Evolutionary conservation across 2,329 filamentous ascomycete species (phyloP), one percentile per base, ranked within the genome.

Genomic region (Phyllosticta capitalensis): DNA sequence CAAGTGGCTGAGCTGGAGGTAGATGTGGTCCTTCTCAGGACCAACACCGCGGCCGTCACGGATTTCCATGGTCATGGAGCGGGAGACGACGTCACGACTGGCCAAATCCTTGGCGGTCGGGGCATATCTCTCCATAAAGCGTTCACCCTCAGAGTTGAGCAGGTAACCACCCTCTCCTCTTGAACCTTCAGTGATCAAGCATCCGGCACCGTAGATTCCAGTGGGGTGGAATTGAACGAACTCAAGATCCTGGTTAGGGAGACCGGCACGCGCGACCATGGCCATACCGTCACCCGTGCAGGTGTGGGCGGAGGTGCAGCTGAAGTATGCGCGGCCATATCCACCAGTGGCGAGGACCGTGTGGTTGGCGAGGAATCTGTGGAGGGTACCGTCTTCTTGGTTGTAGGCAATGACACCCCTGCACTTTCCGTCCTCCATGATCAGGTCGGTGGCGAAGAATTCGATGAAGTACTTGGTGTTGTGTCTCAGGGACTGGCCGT

Each of bases 381-480:
- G 94, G 63, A 97, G 86, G 30, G 92, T 97, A 65, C 94, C 94
- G 72, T 99, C 94, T 79, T 99, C 92, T 79, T 96, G 92, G 83
- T 96, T 97, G 79, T 96, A 96, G 62, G 92, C 92, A 66, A 97
- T 82, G 66, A 97, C 89, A 84, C 94, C 94, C 67, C 92, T 92
- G 82, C 92, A 97, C 76, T 92, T 89, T 63, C 92, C 92, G 69
- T 95, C 89, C 79, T 96, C 88, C 94, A 97, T 97, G 70, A 99
- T 88, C 76, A 97, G 80, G 74, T 97, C 94, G 66, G 95, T 83
- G 68, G 92, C 94, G 75, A 97, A 99, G 83, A 92, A 97, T 78
- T 97, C 94, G 75, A 99, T 96, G 79, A 99, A 97, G 83, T 96
- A 99, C 82, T 96, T 96, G 72, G 92, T 96, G 83, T 96, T 96